Conservation (phyloP, 129 eudicot genomes). For the Apium graveolens region DNA sequence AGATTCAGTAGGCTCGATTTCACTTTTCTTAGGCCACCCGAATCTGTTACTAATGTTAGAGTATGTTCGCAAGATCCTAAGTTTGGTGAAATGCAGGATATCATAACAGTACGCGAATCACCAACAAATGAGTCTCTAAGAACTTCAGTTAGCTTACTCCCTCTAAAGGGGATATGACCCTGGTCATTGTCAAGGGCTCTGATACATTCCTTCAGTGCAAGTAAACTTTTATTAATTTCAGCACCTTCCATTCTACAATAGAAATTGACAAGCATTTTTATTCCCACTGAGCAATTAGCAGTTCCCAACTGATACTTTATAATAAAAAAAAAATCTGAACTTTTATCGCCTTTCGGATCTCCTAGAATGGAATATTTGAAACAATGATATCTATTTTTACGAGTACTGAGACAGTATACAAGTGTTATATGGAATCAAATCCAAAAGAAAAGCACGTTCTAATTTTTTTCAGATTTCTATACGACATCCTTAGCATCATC, state of each 20-base stretch:
- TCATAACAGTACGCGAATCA: no score
- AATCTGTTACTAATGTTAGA: slow-evolving; percentile 32
- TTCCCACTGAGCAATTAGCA: neutral
- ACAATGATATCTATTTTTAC: neutral
- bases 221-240: no score
- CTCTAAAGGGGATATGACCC: no score
- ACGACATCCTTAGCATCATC: neutral
- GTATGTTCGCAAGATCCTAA: no score
- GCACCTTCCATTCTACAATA: slow-evolving; percentile 67
- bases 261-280: neutral
- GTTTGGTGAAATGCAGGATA: no score
- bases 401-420: neutral
- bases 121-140: no score
- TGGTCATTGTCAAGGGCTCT: no score
- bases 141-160: no score
- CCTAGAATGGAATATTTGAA: neutral
- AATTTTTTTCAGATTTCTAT: neutral
- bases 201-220: slow-evolving; percentile 73
- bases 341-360: neutral
- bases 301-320: neutral
- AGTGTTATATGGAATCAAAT: neutral
- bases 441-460: neutral
- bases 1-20: slow-evolving; percentile 29
- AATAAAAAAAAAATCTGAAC: neutral
- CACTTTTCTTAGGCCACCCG: slow-evolving; percentile 48